phyloP scores from a whole-genome alignment of 2,329 filamentous ascomycete genomes.

The Colletotrichum melonis region DNA sequence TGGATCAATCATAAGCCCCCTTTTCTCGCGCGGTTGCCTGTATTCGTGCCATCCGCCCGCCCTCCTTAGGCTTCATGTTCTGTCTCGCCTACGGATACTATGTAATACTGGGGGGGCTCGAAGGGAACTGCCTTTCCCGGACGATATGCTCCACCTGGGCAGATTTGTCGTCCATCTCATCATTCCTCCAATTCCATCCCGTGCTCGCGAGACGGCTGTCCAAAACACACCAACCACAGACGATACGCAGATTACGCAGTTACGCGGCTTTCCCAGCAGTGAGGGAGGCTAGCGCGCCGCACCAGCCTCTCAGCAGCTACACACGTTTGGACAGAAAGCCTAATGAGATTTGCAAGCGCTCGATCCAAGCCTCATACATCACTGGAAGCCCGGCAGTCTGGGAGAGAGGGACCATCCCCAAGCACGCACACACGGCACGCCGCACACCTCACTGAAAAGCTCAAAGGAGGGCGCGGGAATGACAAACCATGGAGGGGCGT shows the following conservation, averaged over 20 bases:
- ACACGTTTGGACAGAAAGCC: not conserved
- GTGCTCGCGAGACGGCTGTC: not conserved
- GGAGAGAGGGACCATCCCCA: not conserved
- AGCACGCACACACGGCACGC: not conserved
- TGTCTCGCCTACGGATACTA: not conserved
- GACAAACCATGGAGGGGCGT: not conserved
- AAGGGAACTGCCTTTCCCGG: slow-evolving; percentile 2
- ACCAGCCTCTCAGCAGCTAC: not conserved
- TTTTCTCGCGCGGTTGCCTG: not conserved
- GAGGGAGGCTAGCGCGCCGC: not conserved
- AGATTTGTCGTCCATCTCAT: not conserved
- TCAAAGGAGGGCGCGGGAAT: not conserved
- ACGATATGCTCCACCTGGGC: slow-evolving; percentile 9
- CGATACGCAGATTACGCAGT: not conserved
- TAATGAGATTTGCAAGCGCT: not conserved
- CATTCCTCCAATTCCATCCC: slow-evolving; percentile 13
- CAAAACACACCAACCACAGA: not conserved
- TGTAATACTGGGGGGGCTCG: not conserved
- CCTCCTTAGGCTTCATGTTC: not conserved
- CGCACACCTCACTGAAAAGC: not conserved
- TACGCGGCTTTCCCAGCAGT: not conserved
- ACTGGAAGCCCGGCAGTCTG: not conserved
- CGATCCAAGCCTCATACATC: slow-evolving; percentile 9
- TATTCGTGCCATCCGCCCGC: not conserved
- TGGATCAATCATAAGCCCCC: slow-evolving; percentile 2